Base-by-base conservation (phyloP, 2,329 filamentous ascomycete species). In the Alternaria metachromatica region DNA sequence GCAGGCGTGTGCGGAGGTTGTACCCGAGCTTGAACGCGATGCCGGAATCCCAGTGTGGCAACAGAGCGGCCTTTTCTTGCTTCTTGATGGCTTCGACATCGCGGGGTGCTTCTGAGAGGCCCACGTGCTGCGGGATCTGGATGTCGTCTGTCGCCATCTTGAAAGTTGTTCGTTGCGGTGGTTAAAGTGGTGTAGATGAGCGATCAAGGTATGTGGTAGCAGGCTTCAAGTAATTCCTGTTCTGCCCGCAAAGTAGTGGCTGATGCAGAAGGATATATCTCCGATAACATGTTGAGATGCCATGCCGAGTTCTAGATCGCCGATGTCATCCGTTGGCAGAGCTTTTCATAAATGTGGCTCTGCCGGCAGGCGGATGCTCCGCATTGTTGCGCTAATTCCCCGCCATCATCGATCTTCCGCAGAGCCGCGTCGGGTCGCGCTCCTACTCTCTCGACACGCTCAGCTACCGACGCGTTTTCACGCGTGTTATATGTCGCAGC, bases 11-110 rank as follows among this genome's bases (percentile, higher is more conserved):
- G 70, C 89, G 86, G 13, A 92, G 85, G 6, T 88, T 84, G 66
- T 84, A 83, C 63, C 90, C 90, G 2, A 92, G 84, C 30, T 85
- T 82, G 81, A 87, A 90, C 50, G 89, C 89, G 66, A 89, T 87
- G 11, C 83, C 77, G 25, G 84, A 79, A 12, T 88, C 90, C 82
- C 92, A 92, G 67, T 82, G 57, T 7, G 82, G 80, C 55, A 84
- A 78, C 6, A 66, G 54, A 43, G 82, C 77, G 41, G 78, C 72
- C 25, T 70, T 67, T 72, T 84, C 82, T 66, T 82, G 77, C n/a
- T 67, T 62, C 13, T 74, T 69, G 68, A 84, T 81, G 48, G 76
- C 68, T 45, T 76, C 72, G 23, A 82, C 67, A 55, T 78, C 78
- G 65, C 69, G 63, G 61, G 76, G 71, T 20, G 77, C 79, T 65